Evolutionary conservation across 306 rosid genomes (phyloP).

Genomic region (Aeschynomene evenia): DNA sequence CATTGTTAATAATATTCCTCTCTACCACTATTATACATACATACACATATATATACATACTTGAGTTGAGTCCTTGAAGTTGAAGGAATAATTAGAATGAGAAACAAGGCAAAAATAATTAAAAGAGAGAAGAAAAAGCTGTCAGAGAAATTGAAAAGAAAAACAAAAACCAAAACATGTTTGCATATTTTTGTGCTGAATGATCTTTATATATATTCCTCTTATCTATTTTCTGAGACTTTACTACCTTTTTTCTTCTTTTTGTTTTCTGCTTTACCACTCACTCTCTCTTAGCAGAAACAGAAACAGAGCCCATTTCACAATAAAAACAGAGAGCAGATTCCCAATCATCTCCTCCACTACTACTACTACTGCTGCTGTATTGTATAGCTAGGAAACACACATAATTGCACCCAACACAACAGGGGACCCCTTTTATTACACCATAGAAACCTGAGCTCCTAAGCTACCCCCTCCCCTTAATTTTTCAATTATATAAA

Average conservation of each 20-base stretch:
- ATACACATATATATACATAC: too few species aligned
- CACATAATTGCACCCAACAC: conserved; percentile 87
- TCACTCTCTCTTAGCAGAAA: conserved; percentile 9
- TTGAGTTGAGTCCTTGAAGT: conserved; percentile 11
- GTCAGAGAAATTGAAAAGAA: conserved; percentile 16
- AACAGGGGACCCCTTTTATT: conserved; percentile 28
- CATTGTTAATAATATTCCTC: conserved; percentile 34
- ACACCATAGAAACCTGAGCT: conserved; percentile 54
- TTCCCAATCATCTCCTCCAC: conserved; percentile 85
- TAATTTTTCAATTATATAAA: conserved; percentile 42
- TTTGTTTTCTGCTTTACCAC: background rate
- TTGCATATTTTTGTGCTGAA: conserved; percentile 12
- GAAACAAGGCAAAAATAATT: background rate
- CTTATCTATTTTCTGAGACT: background rate
- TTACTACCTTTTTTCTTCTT: background rate
- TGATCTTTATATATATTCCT: background rate
- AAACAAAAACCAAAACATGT: conserved; percentile 11
- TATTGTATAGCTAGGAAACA: conserved; percentile 63
- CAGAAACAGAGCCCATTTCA: conserved; percentile 47
- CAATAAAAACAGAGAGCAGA: conserved; percentile 55
- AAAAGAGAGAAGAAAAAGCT: background rate
- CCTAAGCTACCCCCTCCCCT: conserved; percentile 34
- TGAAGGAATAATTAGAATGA: too few species aligned
- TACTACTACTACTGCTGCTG: too few species aligned
- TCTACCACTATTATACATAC: too few species aligned